phyloP scores from a whole-genome alignment of 176 grass and related monocot genomes.

The Canna indica region DNA sequence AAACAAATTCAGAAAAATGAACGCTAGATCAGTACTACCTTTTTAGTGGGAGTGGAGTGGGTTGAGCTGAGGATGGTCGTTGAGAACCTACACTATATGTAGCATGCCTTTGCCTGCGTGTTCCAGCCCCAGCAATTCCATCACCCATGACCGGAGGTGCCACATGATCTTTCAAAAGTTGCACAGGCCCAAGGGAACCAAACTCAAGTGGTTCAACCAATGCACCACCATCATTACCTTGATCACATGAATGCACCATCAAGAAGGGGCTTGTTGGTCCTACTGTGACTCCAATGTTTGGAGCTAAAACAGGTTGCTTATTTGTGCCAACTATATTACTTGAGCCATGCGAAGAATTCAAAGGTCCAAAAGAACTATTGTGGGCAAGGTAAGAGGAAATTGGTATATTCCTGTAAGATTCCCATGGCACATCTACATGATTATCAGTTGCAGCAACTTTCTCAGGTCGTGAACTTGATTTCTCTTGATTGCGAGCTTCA shows the following conservation, averaged over 20 bases:
- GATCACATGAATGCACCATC: conserved; percentile 46
- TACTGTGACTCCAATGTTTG: conserved; percentile 31
- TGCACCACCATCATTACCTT: no score
- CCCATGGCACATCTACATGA: conserved; percentile 46
- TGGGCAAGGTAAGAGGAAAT: conserved; percentile 31
- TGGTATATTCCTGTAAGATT: conserved; percentile 54
- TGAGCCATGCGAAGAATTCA: conserved; percentile 29
- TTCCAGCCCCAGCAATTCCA: conserved; percentile 31
- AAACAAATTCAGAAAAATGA: not conserved
- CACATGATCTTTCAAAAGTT: conserved; percentile 27
- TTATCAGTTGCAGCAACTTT: conserved; percentile 33
- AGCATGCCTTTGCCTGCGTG: conserved; percentile 42
- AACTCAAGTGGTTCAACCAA: conserved; percentile 57
- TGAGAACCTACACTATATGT: conserved; percentile 41
- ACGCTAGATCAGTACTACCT: conserved; percentile 27
- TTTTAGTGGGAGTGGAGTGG: conserved; percentile 48
- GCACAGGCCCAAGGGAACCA: conserved; percentile 52
- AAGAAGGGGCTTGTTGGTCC: conserved; percentile 27
- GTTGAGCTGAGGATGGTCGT: conserved; percentile 58
- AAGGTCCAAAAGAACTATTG: conserved; percentile 34
- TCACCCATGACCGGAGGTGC: conserved; percentile 10
- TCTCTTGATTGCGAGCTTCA: conserved; percentile 47
- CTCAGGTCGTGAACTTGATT: conserved; percentile 33
- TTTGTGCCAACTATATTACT: conserved; percentile 36
- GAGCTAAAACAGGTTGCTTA: conserved; percentile 28